Percentiles rank a stretch among this genome's conserved stretches.
Evolutionary conservation across 2,329 filamentous ascomycete genomes (phyloP).

Genomic region (Akanthomyces dipterigenus): DNA sequence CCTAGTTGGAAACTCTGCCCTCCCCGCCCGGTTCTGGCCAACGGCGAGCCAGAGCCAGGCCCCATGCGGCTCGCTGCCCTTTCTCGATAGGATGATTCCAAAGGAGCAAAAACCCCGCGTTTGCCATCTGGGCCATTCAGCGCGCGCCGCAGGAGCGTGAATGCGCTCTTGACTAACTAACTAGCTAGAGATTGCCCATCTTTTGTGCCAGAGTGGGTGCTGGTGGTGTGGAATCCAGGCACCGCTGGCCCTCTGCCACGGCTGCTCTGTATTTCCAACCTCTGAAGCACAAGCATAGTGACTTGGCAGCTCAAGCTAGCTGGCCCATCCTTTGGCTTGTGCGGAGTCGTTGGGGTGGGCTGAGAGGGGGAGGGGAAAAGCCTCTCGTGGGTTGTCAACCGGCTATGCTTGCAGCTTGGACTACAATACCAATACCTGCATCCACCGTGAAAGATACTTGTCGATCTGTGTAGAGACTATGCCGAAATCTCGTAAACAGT

Average conservation of each 20-base stretch:
- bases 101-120: conserved; percentile 4
- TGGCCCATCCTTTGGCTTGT: not conserved
- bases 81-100: not conserved
- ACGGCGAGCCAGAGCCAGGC: not conserved
- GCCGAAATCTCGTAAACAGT: not conserved
- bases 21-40: not conserved
- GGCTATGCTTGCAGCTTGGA: not conserved
- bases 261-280: not conserved
- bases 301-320: not conserved
- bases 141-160: not conserved
- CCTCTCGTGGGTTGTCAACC: not conserved
- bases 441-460: conserved; percentile 6
- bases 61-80: not conserved
- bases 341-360: not conserved
- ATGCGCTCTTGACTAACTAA: too few species aligned
- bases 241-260: not conserved
- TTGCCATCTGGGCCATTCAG: not conserved
- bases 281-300: not conserved
- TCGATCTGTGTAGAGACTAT: not conserved
- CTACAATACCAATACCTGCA: conserved; percentile 4
- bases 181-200: not conserved
- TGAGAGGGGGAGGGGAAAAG: not conserved
- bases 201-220: not conserved
- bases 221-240: not conserved
- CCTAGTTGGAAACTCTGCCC: not conserved